Evolutionary conservation across 1,284 basidiomycete species (phyloP), one percentile per base, ranked within the genome.

Genomic region (Melanopsichium pennsylvanicum): DNA sequence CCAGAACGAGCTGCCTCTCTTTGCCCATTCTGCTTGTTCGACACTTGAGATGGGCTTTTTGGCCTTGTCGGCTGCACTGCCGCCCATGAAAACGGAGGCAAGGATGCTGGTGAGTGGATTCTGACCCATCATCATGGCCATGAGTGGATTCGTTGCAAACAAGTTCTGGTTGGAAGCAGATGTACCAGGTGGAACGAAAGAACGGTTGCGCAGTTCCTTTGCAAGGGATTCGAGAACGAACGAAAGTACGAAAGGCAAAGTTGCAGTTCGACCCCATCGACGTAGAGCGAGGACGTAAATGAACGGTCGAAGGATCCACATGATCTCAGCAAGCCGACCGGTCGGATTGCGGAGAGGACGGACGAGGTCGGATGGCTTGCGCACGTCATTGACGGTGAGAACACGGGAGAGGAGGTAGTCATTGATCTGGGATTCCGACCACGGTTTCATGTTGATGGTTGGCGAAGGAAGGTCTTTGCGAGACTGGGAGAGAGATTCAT

Each of bases 1-100:
- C 26, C 90, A 82, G 57, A 97, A 85, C 64, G 90, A 88, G 40
- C 89, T 86, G 79, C 93, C 91, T 67, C 92, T 84, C 46, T 87
- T 85, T 15, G 90, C 87, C 76, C 95, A 91, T 81, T 96, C 93
- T 11, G 82, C 68, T 39, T 69, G 62, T 51, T 84, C 83, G 15
- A 83, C 74, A 25, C 79, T 61, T 25, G 77, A 81, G 49, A 76
- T 66, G 36, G 79, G 76, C 32, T 69, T 47, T 10, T 58, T 62
- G 15, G 49, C 47, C 42, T 62, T 62, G 21, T 60, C 52, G 2
- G 60, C 70, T 4, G 64, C 48, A 19, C 49, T 57, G 19, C 46
- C 50, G 13, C 56, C 57, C 35, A 73, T 70, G 32, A 77, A 45
- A 25, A 76, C 5, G 19, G 66, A 56, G 5, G 70, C 37, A 33